Percentiles rank a stretch among this genome's conserved stretches.
phyloP scores from a whole-genome alignment of 805 yeast genomes.

The Yamadazyma insecticola region DNA sequence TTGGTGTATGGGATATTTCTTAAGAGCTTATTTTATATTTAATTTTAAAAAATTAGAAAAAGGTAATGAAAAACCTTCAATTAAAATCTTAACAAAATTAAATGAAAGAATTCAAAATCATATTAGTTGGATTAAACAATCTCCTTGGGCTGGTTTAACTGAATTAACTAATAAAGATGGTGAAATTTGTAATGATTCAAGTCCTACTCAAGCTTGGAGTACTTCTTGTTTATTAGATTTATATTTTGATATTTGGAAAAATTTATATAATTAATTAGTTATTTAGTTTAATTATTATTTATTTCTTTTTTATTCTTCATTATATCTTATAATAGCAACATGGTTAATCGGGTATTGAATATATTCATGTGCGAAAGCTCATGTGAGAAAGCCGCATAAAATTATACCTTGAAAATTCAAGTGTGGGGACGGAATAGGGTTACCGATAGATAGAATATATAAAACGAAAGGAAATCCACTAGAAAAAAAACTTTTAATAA shows the following conservation, averaged over 20 bases:
- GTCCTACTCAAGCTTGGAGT: conserved; percentile 98
- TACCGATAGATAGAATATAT: no score
- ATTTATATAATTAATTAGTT: background rate
- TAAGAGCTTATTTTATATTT: conserved; percentile 68
- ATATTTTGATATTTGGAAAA: conserved; percentile 55
- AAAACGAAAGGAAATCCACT: no score
- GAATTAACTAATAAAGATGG: conserved; percentile 92
- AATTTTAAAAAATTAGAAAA: conserved; percentile 37
- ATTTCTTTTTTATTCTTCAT: no score
- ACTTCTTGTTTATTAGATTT: conserved; percentile 79
- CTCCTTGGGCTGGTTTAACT: conserved; percentile 91
- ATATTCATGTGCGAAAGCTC: no score
- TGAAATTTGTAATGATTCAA: conserved; percentile 72
- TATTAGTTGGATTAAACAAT: conserved; percentile 62
- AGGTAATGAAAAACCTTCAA: conserved; percentile 37
- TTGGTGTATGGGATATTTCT: conserved; percentile 84
- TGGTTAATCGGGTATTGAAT: no score
- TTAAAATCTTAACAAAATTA: conserved; percentile 46
- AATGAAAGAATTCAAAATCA: conserved; percentile 59
- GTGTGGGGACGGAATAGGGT: no score
- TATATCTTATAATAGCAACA: no score
- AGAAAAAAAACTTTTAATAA: no score
- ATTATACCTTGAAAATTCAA: no score
- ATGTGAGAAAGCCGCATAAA: no score
- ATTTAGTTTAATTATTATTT: background rate